Evolutionary conservation across 345 rosid species (phyloP), one percentile per base, ranked within the genome.

Genomic region (Trapa incisa): DNA sequence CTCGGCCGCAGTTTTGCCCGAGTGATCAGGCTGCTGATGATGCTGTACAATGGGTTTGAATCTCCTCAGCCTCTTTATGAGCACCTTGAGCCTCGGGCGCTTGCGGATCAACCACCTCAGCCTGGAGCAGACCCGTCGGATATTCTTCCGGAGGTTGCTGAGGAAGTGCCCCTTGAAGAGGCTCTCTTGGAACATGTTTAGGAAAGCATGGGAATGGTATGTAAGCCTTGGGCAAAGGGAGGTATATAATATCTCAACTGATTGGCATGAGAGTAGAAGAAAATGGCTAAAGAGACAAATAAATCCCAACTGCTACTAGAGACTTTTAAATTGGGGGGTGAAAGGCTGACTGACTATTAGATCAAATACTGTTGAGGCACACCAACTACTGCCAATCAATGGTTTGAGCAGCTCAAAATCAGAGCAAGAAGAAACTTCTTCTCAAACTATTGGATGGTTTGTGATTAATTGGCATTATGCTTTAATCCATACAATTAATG

Each of bases 31-130:
- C 74, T 0, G 71, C 53, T 10, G 68, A 71, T 41, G 43, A 4
- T 0, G 71, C 53, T 10, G 68, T 70, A 75, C 79, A 67, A 62
- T 80, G 64, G 32, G 76, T 47, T 57, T 75, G 80, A 75, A 65
- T 73, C 77, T 87, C 37, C 87, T 80, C 16, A 87, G 75, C 74
- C 96, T 85, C 76, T 71, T 82, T 69, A 89, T 68, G 4, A 83
- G 65, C 65, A 93, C 78, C 78, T 79, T 93, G 9, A 82, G 73
- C 77, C 76, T 84, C 1, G 84, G 82, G 1, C 87, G 85, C 79
- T 70, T 88, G 83, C 77, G 74, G 69, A 83, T 77, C 74, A 88
- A 73, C 89, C 88, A 72, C 78, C 83, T 37, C 53, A 93, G 72
- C 71, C 86, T 85, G 7, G 82, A 72, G 61, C 80, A 84, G 37